These are phyloP conservation scores for Pseudocercospora fuligena DNA, from an alignment of 2,329 filamentous ascomycete genomes.

Conservation along the genomic window DNA sequence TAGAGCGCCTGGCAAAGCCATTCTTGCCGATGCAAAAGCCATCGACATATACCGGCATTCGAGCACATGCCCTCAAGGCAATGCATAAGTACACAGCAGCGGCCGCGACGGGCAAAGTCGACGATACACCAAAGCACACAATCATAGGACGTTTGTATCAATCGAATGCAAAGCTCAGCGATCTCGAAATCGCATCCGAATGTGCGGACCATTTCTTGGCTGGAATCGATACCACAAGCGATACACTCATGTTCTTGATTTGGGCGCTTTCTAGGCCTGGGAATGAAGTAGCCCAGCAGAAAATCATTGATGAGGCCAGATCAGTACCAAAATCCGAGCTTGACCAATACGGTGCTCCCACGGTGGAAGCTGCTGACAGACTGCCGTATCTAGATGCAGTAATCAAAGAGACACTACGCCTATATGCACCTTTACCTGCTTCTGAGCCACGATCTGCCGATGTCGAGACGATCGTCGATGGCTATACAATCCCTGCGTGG, in stretches of 20 bases:
- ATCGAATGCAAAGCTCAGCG: conserved; percentile 38
- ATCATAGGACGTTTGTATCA: conserved; percentile 49
- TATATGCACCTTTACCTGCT: conserved; percentile 58
- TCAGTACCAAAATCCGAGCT: conserved; percentile 20
- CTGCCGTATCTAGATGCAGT: conserved; percentile 71
- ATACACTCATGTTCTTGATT: conserved; percentile 57
- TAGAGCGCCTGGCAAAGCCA: conserved; percentile 45
- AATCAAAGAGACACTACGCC: conserved; percentile 75
- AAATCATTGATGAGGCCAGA: conserved; percentile 51
- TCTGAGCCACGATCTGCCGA: conserved; percentile 54
- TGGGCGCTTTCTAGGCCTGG: conserved; percentile 55
- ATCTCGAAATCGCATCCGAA: conserved; percentile 58
- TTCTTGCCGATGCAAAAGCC: conserved; percentile 58
- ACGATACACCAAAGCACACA: conserved; percentile 31
- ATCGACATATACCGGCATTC: conserved; percentile 57
- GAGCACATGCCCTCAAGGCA: conserved; percentile 48
- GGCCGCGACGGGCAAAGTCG: conserved; percentile 28
- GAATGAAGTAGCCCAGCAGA: conserved; percentile 51
- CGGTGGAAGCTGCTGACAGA: conserved; percentile 40
- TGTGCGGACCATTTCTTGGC: conserved; percentile 60
- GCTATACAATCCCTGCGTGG: conserved; percentile 43
- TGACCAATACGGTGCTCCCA: conserved; percentile 46
- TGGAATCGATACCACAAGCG: conserved; percentile 59
- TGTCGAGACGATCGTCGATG: conserved; percentile 42
- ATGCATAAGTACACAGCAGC: conserved; percentile 35